A percentile compares a stretch with the other conserved stretches of the same genome.
These are phyloP conservation scores for Kwoniella mangroviensis DNA, from an alignment of 768 basidiomycete species.

Conservation along the genomic window DNA sequence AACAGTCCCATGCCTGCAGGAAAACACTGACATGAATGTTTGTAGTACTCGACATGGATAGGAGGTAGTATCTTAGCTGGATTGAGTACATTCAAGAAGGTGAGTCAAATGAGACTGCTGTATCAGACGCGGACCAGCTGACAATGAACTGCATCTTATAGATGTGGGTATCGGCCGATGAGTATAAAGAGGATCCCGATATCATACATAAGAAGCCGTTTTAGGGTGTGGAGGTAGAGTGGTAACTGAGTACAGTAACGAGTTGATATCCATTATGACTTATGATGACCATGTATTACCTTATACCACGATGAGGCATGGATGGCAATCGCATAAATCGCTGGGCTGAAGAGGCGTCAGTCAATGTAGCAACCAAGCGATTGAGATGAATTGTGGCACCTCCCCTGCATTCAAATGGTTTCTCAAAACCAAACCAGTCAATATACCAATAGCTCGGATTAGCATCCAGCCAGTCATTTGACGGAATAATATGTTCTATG, in stretches of 20 bases:
- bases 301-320: not conserved
- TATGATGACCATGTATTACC: constrained; percentile 18
- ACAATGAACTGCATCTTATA: constrained; percentile 51
- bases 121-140: no score
- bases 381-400: not conserved
- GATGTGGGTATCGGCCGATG: constrained; percentile 99
- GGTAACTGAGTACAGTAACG: not conserved
- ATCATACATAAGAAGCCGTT: constrained; percentile 92
- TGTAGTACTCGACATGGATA: constrained; percentile 60
- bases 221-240: constrained; percentile 21
- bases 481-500: no score
- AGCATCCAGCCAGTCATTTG: not conserved
- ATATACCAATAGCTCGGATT: not conserved
- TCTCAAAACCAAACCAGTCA: not conserved
- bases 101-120: no score
- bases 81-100: constrained; percentile 97
- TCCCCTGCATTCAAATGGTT: not conserved
- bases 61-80: constrained; percentile 97
- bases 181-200: constrained; percentile 98
- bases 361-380: not conserved
- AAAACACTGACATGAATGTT: no score
- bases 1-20: no score
- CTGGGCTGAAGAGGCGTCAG: no score
- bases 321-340: no score
- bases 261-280: constrained; percentile 5